A percentile compares a stretch with the other conserved stretches of the same genome.
Conservation (phyloP, 108 stramenopile genomes). For the Nannochloropsis oceanica region DNA sequence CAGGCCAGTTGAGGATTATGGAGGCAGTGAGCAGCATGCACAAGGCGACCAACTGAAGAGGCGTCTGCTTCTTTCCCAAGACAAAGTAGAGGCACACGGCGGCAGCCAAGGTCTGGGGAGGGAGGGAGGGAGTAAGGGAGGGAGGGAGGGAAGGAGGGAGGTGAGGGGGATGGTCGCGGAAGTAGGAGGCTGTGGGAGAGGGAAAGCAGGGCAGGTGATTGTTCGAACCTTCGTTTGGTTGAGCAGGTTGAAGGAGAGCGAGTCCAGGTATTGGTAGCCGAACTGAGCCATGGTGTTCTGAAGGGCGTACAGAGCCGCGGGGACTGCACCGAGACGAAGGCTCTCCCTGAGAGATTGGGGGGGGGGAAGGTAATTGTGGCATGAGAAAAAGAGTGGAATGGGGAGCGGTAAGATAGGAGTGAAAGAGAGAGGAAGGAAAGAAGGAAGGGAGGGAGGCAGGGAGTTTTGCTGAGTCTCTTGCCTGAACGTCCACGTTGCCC, state of each 20-base stretch:
- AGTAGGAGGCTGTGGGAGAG: no score
- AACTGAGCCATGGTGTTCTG: constrained; percentile 71
- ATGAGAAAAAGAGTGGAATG: constrained; percentile 22
- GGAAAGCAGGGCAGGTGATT: no score
- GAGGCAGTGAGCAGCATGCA: constrained; percentile 54
- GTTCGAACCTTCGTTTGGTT: constrained; percentile 69
- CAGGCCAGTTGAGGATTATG: not conserved
- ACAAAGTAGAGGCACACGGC: constrained; percentile 77
- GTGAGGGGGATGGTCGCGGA: not conserved
- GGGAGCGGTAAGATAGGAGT: constrained; percentile 38
- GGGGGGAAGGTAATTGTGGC: not conserved
- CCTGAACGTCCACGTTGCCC: not conserved
- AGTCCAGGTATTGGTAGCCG: constrained; percentile 77
- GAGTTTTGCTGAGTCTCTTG: not conserved
- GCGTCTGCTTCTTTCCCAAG: constrained; percentile 62
- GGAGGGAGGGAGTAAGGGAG: not conserved
- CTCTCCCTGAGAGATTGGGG: constrained; percentile 31
- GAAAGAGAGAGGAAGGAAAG: not conserved
- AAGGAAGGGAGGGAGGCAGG: not conserved
- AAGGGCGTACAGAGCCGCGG: constrained; percentile 68
- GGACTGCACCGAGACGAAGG: constrained; percentile 47
- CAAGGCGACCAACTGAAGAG: constrained; percentile 60
- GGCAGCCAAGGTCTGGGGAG: constrained; percentile 54
- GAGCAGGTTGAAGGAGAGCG: constrained; percentile 78
- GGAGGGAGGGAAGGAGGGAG: not conserved